Percentiles rank a stretch among this genome's conserved stretches.
Conservation (phyloP, 1,139 yeast genomes). For the Hyphopichia wangnamkhiaoensis region DNA sequence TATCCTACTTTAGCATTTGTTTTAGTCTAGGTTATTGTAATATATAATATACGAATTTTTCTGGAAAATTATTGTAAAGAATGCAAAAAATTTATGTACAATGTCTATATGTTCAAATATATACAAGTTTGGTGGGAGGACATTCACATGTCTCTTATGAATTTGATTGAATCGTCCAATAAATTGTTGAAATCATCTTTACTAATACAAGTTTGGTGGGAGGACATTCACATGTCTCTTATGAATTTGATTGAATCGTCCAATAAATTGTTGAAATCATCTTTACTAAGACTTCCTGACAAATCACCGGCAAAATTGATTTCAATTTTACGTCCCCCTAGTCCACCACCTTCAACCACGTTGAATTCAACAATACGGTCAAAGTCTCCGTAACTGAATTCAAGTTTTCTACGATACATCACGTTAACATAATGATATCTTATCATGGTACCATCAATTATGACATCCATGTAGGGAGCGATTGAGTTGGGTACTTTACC, state of each 20-base stretch:
- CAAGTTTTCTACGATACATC: conserved; percentile 45
- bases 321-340: conserved; percentile 55
- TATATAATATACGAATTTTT: conserved; percentile 1
- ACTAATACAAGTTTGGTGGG: background rate
- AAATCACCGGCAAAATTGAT: conserved; percentile 45
- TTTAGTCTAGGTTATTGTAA: background rate
- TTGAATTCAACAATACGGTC: conserved; percentile 44
- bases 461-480: conserved; percentile 38
- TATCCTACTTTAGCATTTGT: no score
- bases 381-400: conserved; percentile 30
- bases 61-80: no score
- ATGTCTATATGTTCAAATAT: no score
- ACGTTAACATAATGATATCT: conserved; percentile 46
- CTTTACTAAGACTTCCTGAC: conserved; percentile 19
- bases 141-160: conserved; percentile 16
- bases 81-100: no score
- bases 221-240: conserved; percentile 15
- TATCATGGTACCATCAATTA: conserved; percentile 35
- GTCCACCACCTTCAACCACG: conserved; percentile 55
- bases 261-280: conserved; percentile 27
- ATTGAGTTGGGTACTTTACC: conserved; percentile 36
- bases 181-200: conserved; percentile 22
- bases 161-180: conserved; percentile 25
- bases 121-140: background rate
- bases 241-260: conserved; percentile 28